These are phyloP conservation scores for Amanita molliuscula DNA, from an alignment of 768 basidiomycete species.

Conservation along the genomic window DNA sequence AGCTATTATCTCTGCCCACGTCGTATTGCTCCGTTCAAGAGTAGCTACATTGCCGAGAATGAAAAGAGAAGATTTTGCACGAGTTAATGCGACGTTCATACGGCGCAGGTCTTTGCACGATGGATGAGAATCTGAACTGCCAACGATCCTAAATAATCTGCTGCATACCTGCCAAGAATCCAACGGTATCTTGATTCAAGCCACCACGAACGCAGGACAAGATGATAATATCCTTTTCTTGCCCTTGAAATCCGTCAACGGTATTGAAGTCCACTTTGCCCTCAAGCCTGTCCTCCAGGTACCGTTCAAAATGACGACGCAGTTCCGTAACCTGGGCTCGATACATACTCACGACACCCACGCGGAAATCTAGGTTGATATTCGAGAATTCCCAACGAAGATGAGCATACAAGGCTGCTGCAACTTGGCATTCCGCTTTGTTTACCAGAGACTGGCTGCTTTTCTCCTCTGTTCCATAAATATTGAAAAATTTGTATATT, in stretches of 20 bases:
- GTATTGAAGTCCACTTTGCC: constrained; percentile 87
- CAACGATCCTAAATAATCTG: not conserved
- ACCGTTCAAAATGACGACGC: constrained; percentile 51
- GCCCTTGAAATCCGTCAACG: constrained; percentile 98
- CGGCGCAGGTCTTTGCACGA: constrained; percentile 54
- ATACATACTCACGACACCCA: constrained; percentile 86
- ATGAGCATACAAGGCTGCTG: constrained; percentile 66
- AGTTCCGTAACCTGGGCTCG: constrained; percentile 79
- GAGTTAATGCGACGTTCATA: constrained; percentile 99
- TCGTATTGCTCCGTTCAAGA: constrained; percentile 73
- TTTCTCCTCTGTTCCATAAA: constrained; percentile 62
- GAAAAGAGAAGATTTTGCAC: constrained; percentile 90
- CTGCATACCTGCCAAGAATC: constrained; percentile 71
- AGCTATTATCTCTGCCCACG: constrained; percentile 68
- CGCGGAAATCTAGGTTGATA: constrained; percentile 30
- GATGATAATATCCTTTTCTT: constrained; percentile 98
- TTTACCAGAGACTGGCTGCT: constrained; percentile 71
- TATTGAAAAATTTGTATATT: constrained; percentile 84
- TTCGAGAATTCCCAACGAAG: constrained; percentile 53
- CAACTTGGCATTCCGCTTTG: constrained; percentile 58
- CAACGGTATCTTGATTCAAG: constrained; percentile 69
- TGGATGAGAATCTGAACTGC: constrained; percentile 2
- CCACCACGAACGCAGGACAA: constrained; percentile 94
- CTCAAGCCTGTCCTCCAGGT: constrained; percentile 64
- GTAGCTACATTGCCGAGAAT: constrained; percentile 88